Conservation (phyloP, 768 basidiomycete genomes). For the Trametes cingulata region DNA sequence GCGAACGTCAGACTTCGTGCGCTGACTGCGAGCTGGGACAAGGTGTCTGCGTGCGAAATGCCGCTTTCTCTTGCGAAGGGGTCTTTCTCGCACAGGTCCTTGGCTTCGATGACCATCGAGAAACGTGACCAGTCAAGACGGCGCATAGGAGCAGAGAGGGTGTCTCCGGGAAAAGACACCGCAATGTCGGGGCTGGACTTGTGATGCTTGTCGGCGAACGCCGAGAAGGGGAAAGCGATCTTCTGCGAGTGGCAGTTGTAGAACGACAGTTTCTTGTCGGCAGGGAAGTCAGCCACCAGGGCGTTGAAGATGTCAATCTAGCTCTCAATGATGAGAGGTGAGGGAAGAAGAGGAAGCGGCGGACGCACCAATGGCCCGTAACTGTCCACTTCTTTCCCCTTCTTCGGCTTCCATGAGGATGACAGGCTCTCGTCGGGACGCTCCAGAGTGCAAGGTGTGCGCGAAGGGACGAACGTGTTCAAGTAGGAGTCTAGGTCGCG, state of each 20-base stretch:
- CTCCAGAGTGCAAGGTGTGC: not conserved
- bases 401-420: not conserved
- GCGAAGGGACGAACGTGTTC: not conserved
- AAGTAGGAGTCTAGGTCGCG: not conserved
- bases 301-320: not conserved
- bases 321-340: not conserved
- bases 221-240: slow-evolving; percentile 13
- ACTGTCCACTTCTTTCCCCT: not conserved
- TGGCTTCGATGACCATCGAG: slow-evolving; percentile 10
- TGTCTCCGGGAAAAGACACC: not conserved
- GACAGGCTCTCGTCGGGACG: not conserved
- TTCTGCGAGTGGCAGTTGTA: slow-evolving; percentile 8
- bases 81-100: not conserved
- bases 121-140: not conserved
- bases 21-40: slow-evolving; percentile 4
- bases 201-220: slow-evolving; percentile 7
- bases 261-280: not conserved
- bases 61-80: not conserved
- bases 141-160: not conserved
- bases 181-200: not conserved
- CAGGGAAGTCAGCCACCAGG: not conserved
- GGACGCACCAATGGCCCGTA: not conserved
- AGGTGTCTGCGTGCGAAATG: not conserved
- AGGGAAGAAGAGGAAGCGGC: no score
- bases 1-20: slow-evolving; percentile 5